phyloP scores from a whole-genome alignment of 169 alveolate species.

The Fabrea salina region DNA sequence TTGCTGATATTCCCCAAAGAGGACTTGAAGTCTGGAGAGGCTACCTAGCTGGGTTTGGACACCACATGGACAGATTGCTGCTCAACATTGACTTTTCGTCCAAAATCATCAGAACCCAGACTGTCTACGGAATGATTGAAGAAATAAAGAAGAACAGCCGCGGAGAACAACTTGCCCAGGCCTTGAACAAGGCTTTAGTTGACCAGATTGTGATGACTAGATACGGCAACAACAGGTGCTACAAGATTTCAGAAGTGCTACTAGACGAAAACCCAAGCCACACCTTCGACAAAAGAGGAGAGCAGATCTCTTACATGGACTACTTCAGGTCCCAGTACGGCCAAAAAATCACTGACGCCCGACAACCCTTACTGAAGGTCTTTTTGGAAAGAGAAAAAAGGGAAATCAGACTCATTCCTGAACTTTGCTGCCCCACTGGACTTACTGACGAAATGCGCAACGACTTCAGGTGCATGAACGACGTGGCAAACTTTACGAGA shows the following conservation, averaged over 20 bases:
- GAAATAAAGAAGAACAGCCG: neutral
- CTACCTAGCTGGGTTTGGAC: neutral
- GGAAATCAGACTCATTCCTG: conserved; percentile 68
- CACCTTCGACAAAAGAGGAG: conserved; percentile 38
- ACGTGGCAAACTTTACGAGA: conserved; percentile 54
- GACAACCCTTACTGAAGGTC: conserved; percentile 47
- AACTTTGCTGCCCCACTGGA: conserved; percentile 72
- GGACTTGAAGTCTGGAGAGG: conserved; percentile 30
- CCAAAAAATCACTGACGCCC: conserved; percentile 30
- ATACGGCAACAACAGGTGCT: conserved; percentile 59
- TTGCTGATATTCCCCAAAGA: neutral
- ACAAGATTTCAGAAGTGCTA: conserved; percentile 59
- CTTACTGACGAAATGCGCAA: conserved; percentile 64
- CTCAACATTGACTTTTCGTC: conserved; percentile 1
- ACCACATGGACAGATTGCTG: neutral
- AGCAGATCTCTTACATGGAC: conserved; percentile 39
- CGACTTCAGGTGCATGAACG: conserved; percentile 54
- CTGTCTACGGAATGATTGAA: neutral
- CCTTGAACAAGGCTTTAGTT: neutral
- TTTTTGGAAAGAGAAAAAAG: conserved; percentile 40
- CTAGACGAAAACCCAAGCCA: conserved; percentile 37
- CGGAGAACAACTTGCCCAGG: neutral
- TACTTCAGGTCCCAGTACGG: conserved; percentile 45
- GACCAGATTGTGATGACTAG: conserved; percentile 49
- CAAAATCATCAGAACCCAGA: neutral